A percentile compares a stretch with the other conserved stretches of the same genome.
phyloP scores from a whole-genome alignment of 768 basidiomycete genomes.

The Thelephora aurantiotincta region DNA sequence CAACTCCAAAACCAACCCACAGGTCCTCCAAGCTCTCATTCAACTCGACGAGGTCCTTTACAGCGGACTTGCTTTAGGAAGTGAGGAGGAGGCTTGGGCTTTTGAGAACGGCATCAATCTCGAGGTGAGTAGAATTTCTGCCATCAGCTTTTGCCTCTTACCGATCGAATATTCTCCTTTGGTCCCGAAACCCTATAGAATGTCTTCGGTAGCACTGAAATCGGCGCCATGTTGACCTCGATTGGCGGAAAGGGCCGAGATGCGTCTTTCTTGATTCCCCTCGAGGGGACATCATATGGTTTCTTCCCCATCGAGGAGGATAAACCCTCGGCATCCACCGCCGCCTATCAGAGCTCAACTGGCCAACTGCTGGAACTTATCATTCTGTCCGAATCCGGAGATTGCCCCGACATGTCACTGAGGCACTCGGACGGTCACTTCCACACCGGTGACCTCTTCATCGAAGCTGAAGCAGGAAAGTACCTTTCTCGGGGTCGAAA shows the following conservation, averaged over 20 bases:
- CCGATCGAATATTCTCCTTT: constrained; percentile 6
- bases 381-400: constrained; percentile 49
- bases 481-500: constrained; percentile 61
- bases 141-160: neutral
- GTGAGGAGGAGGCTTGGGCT: constrained; percentile 64
- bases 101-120: constrained; percentile 47
- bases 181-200: constrained; percentile 28
- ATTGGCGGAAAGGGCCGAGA: constrained; percentile 36
- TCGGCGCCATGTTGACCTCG: constrained; percentile 58
- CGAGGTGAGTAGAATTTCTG: constrained; percentile 26
- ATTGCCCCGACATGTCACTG: constrained; percentile 50
- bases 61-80: constrained; percentile 46
- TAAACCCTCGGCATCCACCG: constrained; percentile 14
- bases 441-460: constrained; percentile 76
- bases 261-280: constrained; percentile 35
- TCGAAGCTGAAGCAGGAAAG: constrained; percentile 38
- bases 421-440: constrained; percentile 53
- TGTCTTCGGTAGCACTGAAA: constrained; percentile 72
- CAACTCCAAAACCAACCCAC: constrained; percentile 42
- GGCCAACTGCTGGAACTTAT: constrained; percentile 51
- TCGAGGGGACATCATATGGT: constrained; percentile 53
- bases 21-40: constrained; percentile 40
- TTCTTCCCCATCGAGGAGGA: constrained; percentile 43
- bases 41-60: constrained; percentile 51
- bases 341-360: constrained; percentile 36